These are phyloP conservation scores for Geoglossum glabrum DNA, from an alignment of 495 filamentous ascomycete species.

Conservation along the genomic window DNA sequence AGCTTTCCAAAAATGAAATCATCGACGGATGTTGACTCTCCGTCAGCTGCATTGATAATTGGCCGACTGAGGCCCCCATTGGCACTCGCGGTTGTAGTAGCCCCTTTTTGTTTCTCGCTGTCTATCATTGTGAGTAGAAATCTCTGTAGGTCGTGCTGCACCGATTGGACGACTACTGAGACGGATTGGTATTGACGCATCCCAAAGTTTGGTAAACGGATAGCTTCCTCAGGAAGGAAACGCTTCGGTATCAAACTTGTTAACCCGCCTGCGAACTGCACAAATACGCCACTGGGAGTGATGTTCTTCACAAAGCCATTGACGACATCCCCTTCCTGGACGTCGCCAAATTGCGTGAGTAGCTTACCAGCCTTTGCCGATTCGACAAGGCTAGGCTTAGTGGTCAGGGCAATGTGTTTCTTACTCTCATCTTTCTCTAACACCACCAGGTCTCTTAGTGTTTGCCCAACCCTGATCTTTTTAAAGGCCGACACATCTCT, in stretches of 20 bases:
- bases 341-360: constrained; percentile 43
- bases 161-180: constrained; percentile 41
- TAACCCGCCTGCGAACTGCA: constrained; percentile 61
- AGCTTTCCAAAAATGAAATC: constrained; percentile 56
- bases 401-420: constrained; percentile 49
- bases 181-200: constrained; percentile 52
- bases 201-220: constrained; percentile 52
- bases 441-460: constrained; percentile 61
- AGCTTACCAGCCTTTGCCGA: constrained; percentile 45
- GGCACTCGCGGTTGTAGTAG: neutral
- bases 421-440: constrained; percentile 57
- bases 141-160: constrained; percentile 34
- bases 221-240: constrained; percentile 45
- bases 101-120: neutral
- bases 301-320: constrained; percentile 75
- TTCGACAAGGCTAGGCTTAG: constrained; percentile 64
- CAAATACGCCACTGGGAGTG: constrained; percentile 54
- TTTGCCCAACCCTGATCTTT: constrained; percentile 63
- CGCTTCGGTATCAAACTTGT: constrained; percentile 60
- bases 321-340: constrained; percentile 43
- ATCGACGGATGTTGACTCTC: constrained; percentile 36
- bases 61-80: constrained; percentile 12
- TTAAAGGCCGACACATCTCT: constrained; percentile 58
- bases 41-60: constrained; percentile 50
- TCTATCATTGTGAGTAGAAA: constrained; percentile 43